A percentile compares a stretch with the other conserved stretches of the same genome.
These are phyloP conservation scores for Sphagnum tenellum DNA, from an alignment of 225 moss, liverwort and hornwort genomes.

Conservation along the genomic window DNA sequence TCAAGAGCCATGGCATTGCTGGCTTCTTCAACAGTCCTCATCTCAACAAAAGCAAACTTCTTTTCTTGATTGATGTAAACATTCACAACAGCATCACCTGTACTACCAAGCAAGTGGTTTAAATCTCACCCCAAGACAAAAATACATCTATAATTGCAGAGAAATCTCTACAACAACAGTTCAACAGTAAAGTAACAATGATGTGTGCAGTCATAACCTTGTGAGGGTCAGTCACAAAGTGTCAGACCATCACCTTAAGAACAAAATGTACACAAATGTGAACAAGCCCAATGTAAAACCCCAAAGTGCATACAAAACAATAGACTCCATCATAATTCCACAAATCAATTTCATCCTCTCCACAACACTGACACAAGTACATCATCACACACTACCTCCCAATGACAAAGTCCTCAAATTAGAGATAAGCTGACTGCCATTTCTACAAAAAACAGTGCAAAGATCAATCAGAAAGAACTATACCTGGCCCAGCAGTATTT, in stretches of 20 bases:
- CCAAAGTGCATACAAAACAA: not conserved
- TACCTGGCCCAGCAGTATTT: constrained; percentile 98
- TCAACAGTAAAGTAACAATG: too few relatives aligned
- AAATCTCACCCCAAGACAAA: not conserved
- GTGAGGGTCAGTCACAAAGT: too few relatives aligned
- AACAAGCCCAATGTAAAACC: not conserved
- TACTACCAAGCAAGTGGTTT: not conserved
- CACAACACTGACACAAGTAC: too few relatives aligned
- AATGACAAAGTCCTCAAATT: too few relatives aligned
- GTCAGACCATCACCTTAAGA: too few relatives aligned
- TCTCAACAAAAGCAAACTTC: constrained; percentile 92
- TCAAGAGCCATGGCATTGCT: constrained; percentile 98
- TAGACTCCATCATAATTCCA: not conserved
- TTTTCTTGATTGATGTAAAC: constrained; percentile 99
- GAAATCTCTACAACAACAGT: too few relatives aligned
- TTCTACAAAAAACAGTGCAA: not conserved
- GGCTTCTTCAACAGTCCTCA: constrained; percentile 99
- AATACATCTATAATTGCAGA: too few relatives aligned
- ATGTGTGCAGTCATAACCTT: too few relatives aligned
- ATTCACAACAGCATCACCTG: constrained; percentile 96
- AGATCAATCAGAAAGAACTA: not conserved
- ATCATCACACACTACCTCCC: too few relatives aligned
- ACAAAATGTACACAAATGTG: not conserved
- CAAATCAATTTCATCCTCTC: not conserved
- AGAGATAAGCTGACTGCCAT: too few relatives aligned